Evolutionary conservation across 176 grass and related monocot species (phyloP).

Genomic region (Oropetium thomaeum): DNA sequence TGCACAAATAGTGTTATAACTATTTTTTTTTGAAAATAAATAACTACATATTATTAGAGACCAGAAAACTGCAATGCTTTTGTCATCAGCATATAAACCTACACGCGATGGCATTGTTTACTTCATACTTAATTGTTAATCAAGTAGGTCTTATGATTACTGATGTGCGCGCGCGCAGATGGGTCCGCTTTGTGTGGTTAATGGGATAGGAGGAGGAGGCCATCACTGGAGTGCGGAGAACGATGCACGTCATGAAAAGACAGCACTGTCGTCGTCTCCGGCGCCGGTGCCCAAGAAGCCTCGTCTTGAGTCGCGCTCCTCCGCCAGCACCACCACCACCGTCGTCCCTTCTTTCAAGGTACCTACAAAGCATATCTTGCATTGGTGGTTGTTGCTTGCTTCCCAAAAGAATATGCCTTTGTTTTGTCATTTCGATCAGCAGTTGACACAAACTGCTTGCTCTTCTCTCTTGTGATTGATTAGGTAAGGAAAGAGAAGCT

Average conservation of each 20-base stretch:
- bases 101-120: not conserved
- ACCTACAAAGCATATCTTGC: not conserved
- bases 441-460: not conserved
- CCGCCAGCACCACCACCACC: slow-evolving; percentile 45
- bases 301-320: slow-evolving; percentile 46
- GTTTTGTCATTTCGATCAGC: not conserved
- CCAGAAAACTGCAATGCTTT: not conserved
- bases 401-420: not conserved
- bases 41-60: not conserved
- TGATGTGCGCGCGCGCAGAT: slow-evolving; percentile 29
- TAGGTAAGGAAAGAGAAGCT: slow-evolving; percentile 98
- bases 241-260: slow-evolving; percentile 29
- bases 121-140: not conserved
- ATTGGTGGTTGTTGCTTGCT: not conserved
- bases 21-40: too few relatives aligned
- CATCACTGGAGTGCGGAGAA: slow-evolving; percentile 21
- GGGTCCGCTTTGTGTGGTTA: slow-evolving; percentile 24
- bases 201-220: slow-evolving; percentile 44
- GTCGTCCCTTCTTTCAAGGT: slow-evolving; percentile 79
- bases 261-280: not conserved
- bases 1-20: too few relatives aligned
- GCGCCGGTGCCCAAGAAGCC: slow-evolving; percentile 39
- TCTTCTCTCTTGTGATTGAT: not conserved
- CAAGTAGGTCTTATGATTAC: not conserved
- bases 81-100: not conserved